Conservation (phyloP, 345 rosid species). For the Nasturtium officinale region DNA sequence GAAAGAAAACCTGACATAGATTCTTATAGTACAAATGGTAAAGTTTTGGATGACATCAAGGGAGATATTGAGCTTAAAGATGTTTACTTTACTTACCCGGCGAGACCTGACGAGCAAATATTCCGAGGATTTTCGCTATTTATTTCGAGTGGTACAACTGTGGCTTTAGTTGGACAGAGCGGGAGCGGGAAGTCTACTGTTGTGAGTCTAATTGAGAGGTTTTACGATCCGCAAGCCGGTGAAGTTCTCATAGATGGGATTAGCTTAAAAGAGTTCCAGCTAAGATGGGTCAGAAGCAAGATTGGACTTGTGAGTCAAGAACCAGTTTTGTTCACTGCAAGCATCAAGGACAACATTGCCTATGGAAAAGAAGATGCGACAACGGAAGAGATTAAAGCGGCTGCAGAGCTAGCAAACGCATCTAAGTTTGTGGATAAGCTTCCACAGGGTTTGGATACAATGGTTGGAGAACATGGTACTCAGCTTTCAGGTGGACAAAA, state of each 20-base stretch:
- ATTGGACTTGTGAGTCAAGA: conserved; percentile 50
- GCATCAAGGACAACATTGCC: conserved; percentile 64
- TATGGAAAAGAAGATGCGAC: conserved; percentile 63
- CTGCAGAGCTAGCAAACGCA: conserved; percentile 66
- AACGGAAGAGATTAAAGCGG: conserved; percentile 56
- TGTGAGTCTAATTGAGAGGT: conserved; percentile 47
- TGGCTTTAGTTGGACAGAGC: conserved; percentile 53
- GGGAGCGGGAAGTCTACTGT: conserved; percentile 55
- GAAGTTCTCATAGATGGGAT: conserved; percentile 44
- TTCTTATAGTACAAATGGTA: conserved; percentile 34
- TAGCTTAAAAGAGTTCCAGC: conserved; percentile 36
- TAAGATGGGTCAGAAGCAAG: conserved; percentile 23
- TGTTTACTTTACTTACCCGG: conserved; percentile 45
- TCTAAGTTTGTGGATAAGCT: conserved; percentile 60
- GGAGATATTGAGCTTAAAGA: conserved; percentile 45
- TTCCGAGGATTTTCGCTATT: conserved; percentile 46
- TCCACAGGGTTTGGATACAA: conserved; percentile 72
- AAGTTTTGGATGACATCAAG: conserved; percentile 29
- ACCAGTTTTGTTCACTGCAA: conserved; percentile 56
- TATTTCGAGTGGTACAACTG: conserved; percentile 39
- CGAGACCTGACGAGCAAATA: conserved; percentile 45
- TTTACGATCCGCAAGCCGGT: conserved; percentile 48
- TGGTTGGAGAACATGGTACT: conserved; percentile 84
- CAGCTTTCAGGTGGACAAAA: conserved; percentile 86
- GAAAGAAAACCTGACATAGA: conserved; percentile 43